Conservation (phyloP, 2,329 filamentous ascomycete genomes). For the Cordyceps cicadae region DNA sequence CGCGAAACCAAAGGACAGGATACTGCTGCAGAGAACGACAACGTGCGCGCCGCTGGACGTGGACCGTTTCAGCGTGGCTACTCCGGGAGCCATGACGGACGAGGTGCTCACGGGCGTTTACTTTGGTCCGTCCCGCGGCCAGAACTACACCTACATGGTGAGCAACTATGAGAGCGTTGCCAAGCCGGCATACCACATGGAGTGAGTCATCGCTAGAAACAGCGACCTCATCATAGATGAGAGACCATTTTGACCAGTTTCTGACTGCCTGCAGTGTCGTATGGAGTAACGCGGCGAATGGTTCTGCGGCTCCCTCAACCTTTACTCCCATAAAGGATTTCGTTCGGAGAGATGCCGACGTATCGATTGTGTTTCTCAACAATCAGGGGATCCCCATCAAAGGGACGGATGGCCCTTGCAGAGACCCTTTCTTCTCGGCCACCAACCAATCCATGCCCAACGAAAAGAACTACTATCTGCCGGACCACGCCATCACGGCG, state of each 20-base stretch:
- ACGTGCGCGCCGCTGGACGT: background rate
- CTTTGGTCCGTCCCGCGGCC: background rate
- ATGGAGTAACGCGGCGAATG: background rate
- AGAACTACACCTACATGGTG: constrained; percentile 6
- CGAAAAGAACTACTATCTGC: constrained; percentile 3
- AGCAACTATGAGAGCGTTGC: constrained; percentile 1
- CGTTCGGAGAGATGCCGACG: constrained; percentile 6
- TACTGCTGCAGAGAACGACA: background rate
- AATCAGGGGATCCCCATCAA: constrained; percentile 7
- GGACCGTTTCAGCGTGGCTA: background rate
- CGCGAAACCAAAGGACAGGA: background rate
- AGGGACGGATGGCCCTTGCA: constrained; percentile 6
- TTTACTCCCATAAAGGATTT: constrained; percentile 5
- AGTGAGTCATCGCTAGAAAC: background rate
- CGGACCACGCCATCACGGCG: constrained; percentile 8
- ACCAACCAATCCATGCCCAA: background rate
- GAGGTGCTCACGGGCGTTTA: background rate
- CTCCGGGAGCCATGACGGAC: background rate
- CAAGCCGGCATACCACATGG: constrained; percentile 1
- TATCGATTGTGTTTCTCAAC: constrained; percentile 11
- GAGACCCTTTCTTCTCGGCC: constrained; percentile 11
- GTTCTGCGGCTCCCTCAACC: background rate
- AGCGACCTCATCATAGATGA: background rate
- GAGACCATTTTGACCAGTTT: too few species aligned
- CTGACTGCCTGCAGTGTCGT: background rate